These are phyloP conservation scores for Ophiocordyceps camponoti-floridani DNA, from an alignment of 2,329 filamentous ascomycete genomes.

Conservation along the genomic window DNA sequence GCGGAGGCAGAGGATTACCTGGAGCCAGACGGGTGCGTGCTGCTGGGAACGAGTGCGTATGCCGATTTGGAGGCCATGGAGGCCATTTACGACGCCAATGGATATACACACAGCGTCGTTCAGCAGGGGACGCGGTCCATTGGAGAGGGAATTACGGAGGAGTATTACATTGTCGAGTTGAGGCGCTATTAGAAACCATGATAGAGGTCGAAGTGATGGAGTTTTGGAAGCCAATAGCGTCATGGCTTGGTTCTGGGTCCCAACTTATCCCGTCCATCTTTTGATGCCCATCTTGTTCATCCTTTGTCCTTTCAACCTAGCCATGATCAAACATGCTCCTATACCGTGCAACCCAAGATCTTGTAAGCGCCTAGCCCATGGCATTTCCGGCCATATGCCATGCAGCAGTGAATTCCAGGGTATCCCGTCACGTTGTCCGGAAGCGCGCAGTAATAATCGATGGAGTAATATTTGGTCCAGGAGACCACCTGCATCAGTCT, in stretches of 20 bases:
- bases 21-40: not conserved
- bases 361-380: no score
- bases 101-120: not conserved
- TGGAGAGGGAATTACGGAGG: not conserved
- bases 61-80: not conserved
- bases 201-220: not conserved
- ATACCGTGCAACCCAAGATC: no score
- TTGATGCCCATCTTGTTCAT: no score
- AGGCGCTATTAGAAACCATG: not conserved
- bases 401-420: not conserved
- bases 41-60: not conserved
- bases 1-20: not conserved
- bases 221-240: not conserved
- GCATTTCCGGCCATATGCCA: not conserved
- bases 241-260: not conserved
- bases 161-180: slow-evolving; percentile 1
- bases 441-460: not conserved
- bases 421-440: not conserved
- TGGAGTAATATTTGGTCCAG: not conserved
- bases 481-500: not conserved
- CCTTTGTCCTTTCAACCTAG: no score
- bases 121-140: not conserved
- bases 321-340: no score
- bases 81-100: not conserved
- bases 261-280: no score